phyloP scores from a whole-genome alignment of 176 grass and related monocot genomes.

The Bolboschoenus planiculmis region DNA sequence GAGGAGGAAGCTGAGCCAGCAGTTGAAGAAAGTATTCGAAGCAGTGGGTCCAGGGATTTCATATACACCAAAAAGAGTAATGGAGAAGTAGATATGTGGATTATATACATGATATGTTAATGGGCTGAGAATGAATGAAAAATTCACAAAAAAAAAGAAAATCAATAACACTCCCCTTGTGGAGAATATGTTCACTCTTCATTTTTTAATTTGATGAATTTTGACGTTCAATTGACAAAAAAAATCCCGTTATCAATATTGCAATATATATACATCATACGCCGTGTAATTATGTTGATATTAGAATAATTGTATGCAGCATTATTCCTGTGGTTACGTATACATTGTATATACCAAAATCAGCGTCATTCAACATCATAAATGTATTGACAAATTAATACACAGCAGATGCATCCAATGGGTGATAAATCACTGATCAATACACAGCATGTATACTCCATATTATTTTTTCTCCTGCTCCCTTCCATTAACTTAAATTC shows the following conservation, averaged over 20 bases:
- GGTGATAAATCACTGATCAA: too few species aligned
- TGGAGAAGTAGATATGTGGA: too few species aligned
- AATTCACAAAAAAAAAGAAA: too few species aligned
- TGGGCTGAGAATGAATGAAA: too few species aligned
- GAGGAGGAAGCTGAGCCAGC: background rate
- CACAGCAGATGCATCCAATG: background rate
- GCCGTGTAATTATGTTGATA: background rate
- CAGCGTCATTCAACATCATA: background rate
- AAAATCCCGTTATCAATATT: too few species aligned
- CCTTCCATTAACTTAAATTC: background rate
- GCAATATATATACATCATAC: background rate
- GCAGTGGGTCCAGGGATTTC: background rate
- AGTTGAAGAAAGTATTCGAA: background rate
- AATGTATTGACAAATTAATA: background rate
- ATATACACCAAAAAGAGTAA: too few species aligned
- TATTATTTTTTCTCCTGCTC: background rate
- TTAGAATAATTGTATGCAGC: background rate
- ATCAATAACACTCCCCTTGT: too few species aligned
- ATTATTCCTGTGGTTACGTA: too few species aligned
- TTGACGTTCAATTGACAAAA: background rate
- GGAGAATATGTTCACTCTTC: background rate
- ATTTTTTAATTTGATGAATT: background rate
- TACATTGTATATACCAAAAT: background rate
- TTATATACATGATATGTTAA: too few species aligned
- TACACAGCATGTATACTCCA: background rate